Percentiles rank a stretch among this genome's conserved stretches.
Evolutionary conservation across 78 protist species (phyloP).

Genomic region (Emiliania huxleyi): DNA sequence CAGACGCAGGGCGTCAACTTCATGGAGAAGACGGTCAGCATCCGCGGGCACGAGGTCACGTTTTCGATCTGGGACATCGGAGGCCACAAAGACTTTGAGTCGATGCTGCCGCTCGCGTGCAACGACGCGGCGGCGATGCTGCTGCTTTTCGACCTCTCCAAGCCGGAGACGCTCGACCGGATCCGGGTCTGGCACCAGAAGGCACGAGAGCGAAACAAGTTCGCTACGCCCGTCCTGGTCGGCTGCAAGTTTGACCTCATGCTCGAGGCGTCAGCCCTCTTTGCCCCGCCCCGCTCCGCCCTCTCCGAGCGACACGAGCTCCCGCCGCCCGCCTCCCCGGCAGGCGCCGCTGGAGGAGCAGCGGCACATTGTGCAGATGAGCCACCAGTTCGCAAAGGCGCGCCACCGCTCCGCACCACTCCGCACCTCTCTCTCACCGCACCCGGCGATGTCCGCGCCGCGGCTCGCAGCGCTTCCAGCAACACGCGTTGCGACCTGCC

Average conservation of each 20-base stretch:
- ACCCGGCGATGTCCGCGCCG: too few relatives aligned
- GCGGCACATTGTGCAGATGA: not conserved
- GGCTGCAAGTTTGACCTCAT: constrained; percentile 60
- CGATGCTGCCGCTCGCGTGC: constrained; percentile 63
- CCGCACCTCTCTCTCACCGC: too few relatives aligned
- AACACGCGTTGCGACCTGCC: too few relatives aligned
- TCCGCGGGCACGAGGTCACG: constrained; percentile 38
- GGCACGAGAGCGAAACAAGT: constrained; percentile 46
- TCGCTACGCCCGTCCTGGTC: constrained; percentile 57
- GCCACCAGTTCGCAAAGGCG: constrained; percentile 37
- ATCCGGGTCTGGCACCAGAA: constrained; percentile 52
- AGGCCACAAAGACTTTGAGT: constrained; percentile 31
- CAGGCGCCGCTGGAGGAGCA: constrained; percentile 51
- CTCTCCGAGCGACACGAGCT: too few relatives aligned
- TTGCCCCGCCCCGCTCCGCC: too few relatives aligned
- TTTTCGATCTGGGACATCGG: constrained; percentile 63
- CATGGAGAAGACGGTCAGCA: constrained; percentile 47
- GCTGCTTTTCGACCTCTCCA: constrained; percentile 53
- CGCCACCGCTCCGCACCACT: too few relatives aligned
- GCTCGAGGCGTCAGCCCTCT: too few relatives aligned
- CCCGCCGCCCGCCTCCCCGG: too few relatives aligned
- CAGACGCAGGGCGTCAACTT: constrained; percentile 68
- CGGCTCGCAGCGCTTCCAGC: too few relatives aligned
- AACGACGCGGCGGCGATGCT: constrained; percentile 60
- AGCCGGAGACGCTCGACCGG: constrained; percentile 31